A percentile compares a stretch with the other conserved stretches of the same genome.
Evolutionary conservation across 345 rosid species (phyloP).

Genomic region (Isatis tinctoria): DNA sequence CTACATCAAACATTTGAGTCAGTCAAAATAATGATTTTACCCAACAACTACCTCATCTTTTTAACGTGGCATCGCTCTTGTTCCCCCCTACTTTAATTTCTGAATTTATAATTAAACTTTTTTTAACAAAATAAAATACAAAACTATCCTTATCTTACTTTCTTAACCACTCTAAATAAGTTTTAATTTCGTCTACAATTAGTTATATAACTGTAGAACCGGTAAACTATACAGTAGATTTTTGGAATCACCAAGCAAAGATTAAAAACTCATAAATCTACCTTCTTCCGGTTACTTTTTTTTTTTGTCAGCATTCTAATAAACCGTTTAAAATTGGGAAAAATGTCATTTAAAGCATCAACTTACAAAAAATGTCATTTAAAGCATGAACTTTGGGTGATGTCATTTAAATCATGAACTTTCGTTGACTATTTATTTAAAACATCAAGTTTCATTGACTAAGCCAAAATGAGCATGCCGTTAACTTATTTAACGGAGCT

Average conservation of each 20-base stretch:
- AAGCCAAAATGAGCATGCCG: too few relatives aligned
- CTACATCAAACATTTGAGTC: slow-evolving; percentile 5
- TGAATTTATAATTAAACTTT: neutral
- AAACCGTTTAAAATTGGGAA: neutral
- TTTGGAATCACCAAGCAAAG: neutral
- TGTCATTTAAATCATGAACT: too few relatives aligned
- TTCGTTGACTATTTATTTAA: too few relatives aligned
- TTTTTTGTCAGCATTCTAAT: neutral
- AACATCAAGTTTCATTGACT: too few relatives aligned
- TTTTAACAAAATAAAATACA: neutral
- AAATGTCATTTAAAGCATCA: too few relatives aligned
- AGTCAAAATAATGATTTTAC: slow-evolving; percentile 15
- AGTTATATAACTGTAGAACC: neutral
- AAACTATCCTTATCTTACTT: neutral
- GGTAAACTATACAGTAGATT: neutral
- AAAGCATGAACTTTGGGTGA: too few relatives aligned
- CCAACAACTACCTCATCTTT: slow-evolving; percentile 9
- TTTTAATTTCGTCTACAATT: neutral
- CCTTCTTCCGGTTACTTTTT: neutral
- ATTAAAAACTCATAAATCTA: neutral
- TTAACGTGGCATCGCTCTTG: slow-evolving; percentile 8
- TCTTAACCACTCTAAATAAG: neutral
- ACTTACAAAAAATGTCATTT: too few relatives aligned
- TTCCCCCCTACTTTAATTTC: neutral
- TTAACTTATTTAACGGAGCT: too few relatives aligned